Base-by-base conservation (phyloP, 2,329 filamentous ascomycete genomes). In the Fusarium paranaense region DNA sequence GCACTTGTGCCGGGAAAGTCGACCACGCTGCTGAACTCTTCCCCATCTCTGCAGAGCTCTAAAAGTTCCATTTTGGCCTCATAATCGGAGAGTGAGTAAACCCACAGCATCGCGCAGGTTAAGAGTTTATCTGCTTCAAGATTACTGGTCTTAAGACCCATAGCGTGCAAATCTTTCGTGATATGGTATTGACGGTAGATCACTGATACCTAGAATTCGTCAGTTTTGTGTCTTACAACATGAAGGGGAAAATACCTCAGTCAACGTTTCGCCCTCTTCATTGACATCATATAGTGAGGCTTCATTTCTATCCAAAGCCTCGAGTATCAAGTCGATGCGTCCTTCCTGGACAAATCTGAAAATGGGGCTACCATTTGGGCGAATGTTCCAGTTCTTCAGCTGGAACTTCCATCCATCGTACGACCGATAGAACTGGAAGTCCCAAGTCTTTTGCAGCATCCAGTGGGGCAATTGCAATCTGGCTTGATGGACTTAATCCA, bases 341-440 rank as follows among this genome's bases (percentile, higher is more conserved):
- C 72, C 72, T 0, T 0, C 0, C 0, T 0, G 0, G 0, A 38
- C 9, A 0, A 56, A 25, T 0, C 0, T 0, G 6, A 75, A 64
- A 10, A 76, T 35, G 0, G 22, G 0, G 4, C 33, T 13, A 7
- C 11, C 0, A 0, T 0, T 0, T 0, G 62, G 60, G 0, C 69
- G 67, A 18, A n/a, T 30, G 14, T 42, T 71, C 40, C 71, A 60
- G 0, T 40, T 14, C 1, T 11, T 69, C 0, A 76, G 5, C 4
- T 67, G 58, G 0, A 69, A 52, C n/a, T 63, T 65, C 71, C 73
- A 76, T 0, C 71, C 71, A 4, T 22, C n/a, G 1, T 35, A 66
- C 3, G 71, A 52, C 5, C n/a, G 58, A 11, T 32, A 45, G 3
- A 40, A 32, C 4, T 67, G 64, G 0, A 76, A 16, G 20, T 76